These are phyloP conservation scores for Gaillardinia entomophila DNA, from an alignment of 805 yeast genomes.

Conservation along the genomic window DNA sequence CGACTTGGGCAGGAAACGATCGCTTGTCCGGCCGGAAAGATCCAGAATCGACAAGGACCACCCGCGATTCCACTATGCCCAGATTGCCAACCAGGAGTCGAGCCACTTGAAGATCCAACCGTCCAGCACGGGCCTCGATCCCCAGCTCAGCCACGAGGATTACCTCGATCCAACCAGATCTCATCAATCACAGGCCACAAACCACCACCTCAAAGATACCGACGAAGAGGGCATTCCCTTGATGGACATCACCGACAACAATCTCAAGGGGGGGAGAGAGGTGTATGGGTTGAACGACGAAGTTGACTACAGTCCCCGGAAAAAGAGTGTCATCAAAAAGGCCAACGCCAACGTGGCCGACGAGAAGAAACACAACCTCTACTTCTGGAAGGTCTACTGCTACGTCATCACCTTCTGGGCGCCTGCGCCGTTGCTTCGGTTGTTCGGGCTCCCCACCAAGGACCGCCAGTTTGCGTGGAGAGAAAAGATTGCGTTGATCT, in stretches of 20 bases:
- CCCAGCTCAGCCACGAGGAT: constrained; percentile 23
- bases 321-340: constrained; percentile 18
- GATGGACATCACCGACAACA: constrained; percentile 25
- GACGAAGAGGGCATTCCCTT: constrained; percentile 39
- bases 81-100: constrained; percentile 61
- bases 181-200: no score
- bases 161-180: constrained; percentile 9
- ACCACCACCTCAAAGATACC: no score
- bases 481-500: constrained; percentile 82
- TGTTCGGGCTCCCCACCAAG: constrained; percentile 73
- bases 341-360: not conserved
- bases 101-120: constrained; percentile 61
- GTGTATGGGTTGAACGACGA: constrained; percentile 62
- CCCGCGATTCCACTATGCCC: constrained; percentile 74
- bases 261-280: constrained; percentile 37
- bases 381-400: constrained; percentile 80
- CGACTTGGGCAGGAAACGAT: constrained; percentile 47
- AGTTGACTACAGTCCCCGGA: constrained; percentile 23
- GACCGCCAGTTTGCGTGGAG: constrained; percentile 96
- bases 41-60: constrained; percentile 58
- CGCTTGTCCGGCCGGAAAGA: constrained; percentile 84
- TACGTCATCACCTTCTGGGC: constrained; percentile 86
- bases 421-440: constrained; percentile 62
- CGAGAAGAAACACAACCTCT: constrained; percentile 17
- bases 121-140: constrained; percentile 68